A percentile compares a stretch with the other conserved stretches of the same genome.
phyloP scores from a whole-genome alignment of 768 basidiomycete species.

The Crepidotus variabilis region DNA sequence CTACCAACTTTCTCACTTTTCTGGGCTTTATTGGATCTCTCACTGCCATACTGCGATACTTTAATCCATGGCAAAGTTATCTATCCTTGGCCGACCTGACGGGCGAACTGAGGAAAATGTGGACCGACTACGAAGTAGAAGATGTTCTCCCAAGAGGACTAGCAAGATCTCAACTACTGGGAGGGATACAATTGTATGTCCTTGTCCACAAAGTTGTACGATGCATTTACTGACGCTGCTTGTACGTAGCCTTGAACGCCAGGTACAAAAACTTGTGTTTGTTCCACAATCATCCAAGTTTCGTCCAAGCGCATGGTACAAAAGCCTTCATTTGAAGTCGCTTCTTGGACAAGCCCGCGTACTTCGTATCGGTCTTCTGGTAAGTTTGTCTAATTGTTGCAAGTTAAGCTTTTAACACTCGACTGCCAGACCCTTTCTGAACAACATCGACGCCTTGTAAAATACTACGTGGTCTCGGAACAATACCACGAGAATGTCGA shows the following conservation, averaged over 20 bases:
- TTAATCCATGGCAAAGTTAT: slow-evolving; percentile 2
- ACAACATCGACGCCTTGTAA: background rate
- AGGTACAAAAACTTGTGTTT: background rate
- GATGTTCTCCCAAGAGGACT: background rate
- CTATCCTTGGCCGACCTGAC: slow-evolving; percentile 2
- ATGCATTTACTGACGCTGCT: background rate
- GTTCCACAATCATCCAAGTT: background rate
- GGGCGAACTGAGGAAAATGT: background rate
- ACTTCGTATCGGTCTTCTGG: background rate
- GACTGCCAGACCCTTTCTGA: background rate
- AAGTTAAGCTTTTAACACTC: background rate
- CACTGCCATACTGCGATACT: background rate
- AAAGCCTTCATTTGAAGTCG: background rate
- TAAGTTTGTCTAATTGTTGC: background rate
- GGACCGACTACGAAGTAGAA: background rate
- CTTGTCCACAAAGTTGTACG: background rate
- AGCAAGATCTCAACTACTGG: background rate
- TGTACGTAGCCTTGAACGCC: background rate
- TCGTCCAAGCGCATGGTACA: background rate
- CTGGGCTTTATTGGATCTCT: slow-evolving; percentile 1
- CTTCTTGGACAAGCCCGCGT: background rate
- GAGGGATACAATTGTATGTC: slow-evolving; percentile 1
- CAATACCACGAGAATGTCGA: background rate
- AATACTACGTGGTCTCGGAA: background rate
- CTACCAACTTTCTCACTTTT: slow-evolving; percentile 2